Evolutionary conservation across 495 filamentous ascomycete genomes (phyloP), one percentile per base, ranked within the genome.

Genomic region (Cercophora samala): DNA sequence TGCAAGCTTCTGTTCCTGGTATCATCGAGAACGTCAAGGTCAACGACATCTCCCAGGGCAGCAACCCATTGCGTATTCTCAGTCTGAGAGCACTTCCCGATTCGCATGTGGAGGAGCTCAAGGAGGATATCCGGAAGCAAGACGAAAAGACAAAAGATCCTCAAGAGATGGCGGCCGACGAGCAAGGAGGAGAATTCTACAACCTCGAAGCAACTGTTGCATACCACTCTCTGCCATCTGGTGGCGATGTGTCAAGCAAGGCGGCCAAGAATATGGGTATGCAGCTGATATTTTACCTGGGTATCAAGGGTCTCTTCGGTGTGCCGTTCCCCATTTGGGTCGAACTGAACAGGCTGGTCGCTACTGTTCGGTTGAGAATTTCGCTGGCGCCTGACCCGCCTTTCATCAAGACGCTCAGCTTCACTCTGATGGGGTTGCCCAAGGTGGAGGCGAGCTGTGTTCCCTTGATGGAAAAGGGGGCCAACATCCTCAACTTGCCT

Each of bases 1-100:
- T 98, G 94, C 92, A 96, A 79, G 94, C 93, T 23, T 96, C 91
- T 9, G 89, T 96, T 0, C 94, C 94, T 0, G 89, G 88, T 0
- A 81, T 97, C 46, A 91, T 97, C 61, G 93, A 97, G 76, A 96
- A 97, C 70, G 93, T 98, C 56, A 88, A 93, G 60, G 92, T 97
- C n/a, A 93, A 93, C 58, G 94, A 97, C 71, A 97, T 98, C 70
- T 91, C 91, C 69, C 94, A 97, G 76, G 94, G 94, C 9, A 91
- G 83, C 73, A 97, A 97, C 72, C 92, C 94, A 0, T 72, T 97
- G 62, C 88, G 94, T 9, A 93, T 98, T 59, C 79, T 98, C n/a
- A 95, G 91, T 71, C 79, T 98, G 68, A 88, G 94, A 11, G 89
- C 94, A 64, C 85, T 98, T 18, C 93, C 94, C 4, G 93, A 97